Evolutionary conservation across 352 stramenopile genomes (phyloP).

Genomic region (Phytophthora pisi): DNA sequence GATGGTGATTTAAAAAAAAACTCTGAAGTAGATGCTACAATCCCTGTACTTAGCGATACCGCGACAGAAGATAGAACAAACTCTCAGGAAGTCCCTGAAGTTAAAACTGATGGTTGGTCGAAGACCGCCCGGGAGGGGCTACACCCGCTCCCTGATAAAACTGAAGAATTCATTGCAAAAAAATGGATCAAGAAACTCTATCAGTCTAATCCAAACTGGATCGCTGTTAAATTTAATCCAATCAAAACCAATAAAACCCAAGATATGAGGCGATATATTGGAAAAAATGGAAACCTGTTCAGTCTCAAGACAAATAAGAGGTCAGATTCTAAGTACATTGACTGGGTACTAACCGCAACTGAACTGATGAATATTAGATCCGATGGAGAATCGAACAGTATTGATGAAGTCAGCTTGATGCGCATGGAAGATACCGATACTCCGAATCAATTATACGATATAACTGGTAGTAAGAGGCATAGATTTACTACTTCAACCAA

Average conservation of each 20-base stretch:
- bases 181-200: not conserved
- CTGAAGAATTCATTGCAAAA: not conserved
- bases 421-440: not conserved
- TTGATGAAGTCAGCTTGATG: not conserved
- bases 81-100: too few relatives aligned
- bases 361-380: not conserved
- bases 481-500: too few relatives aligned
- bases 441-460: not conserved
- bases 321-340: not conserved
- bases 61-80: too few relatives aligned
- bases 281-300: not conserved
- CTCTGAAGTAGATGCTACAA: not conserved
- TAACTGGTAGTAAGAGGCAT: not conserved
- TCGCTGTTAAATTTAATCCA: not conserved
- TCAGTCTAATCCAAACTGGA: not conserved
- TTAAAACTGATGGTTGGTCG: too few relatives aligned
- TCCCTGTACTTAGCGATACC: too few relatives aligned
- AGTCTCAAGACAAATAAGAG: not conserved
- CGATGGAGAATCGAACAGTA: not conserved
- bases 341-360: not conserved
- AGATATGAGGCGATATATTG: not conserved
- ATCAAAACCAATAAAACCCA: not conserved
- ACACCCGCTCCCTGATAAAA: not conserved
- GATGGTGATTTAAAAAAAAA: not conserved
- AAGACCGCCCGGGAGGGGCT: too few relatives aligned